Conservation (phyloP, 768 basidiomycete species). For the Pleurotus djamor region DNA sequence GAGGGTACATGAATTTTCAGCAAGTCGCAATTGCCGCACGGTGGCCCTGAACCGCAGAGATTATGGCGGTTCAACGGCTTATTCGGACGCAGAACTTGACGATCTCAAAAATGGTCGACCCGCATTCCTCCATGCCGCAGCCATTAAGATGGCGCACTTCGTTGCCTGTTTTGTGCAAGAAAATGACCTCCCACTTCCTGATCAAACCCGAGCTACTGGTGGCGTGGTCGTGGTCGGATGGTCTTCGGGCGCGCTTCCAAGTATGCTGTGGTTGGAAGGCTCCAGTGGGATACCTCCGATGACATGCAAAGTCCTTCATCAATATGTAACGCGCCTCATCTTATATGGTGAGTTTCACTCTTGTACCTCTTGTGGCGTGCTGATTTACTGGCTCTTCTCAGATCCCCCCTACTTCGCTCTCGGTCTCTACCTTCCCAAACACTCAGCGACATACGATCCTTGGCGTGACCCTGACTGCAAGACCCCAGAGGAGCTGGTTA, state of each 20-base stretch:
- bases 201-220: slow-evolving; percentile 9
- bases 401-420: slow-evolving; percentile 28
- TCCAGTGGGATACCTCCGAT: slow-evolving; percentile 5
- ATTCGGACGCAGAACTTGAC: slow-evolving; percentile 22
- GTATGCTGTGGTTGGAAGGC: slow-evolving; percentile 6
- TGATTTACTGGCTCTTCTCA: slow-evolving; percentile 2
- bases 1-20: slow-evolving; percentile 18
- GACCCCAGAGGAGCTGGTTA: slow-evolving; percentile 10
- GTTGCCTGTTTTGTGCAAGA: slow-evolving; percentile 13
- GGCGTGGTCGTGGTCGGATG: slow-evolving; percentile 17
- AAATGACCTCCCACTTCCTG: slow-evolving; percentile 14
- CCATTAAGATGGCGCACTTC: slow-evolving; percentile 16
- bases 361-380: neutral
- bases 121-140: slow-evolving; percentile 12
- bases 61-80: slow-evolving; percentile 16
- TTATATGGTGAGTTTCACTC: slow-evolving; percentile 13
- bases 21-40: slow-evolving; percentile 5
- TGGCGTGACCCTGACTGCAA: slow-evolving; percentile 18
- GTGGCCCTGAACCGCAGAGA: slow-evolving; percentile 9
- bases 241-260: slow-evolving; percentile 14
- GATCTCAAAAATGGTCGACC: neutral
- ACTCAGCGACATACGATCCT: slow-evolving; percentile 14
- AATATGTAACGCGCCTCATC: slow-evolving; percentile 11
- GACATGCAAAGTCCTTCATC: neutral
- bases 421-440: slow-evolving; percentile 21